Base-by-base conservation (phyloP, 2,329 filamentous ascomycete genomes). In the Ophiosphaerella herpotricha region DNA sequence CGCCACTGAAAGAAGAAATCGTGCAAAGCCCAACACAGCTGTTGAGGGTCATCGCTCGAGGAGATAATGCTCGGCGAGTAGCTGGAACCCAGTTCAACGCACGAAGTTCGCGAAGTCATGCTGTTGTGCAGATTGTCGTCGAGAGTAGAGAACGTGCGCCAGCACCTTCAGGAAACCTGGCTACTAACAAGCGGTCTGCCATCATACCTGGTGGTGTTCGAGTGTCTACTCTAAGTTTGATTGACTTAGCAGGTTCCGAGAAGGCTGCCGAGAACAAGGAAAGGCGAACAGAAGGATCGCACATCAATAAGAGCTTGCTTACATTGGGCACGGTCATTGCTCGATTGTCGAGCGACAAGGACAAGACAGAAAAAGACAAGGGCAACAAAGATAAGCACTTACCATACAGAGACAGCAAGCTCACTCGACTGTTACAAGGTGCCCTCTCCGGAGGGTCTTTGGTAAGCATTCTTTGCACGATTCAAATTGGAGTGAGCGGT, bases 281-380 rank as follows among this genome's bases (percentile, higher is more conserved):
- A 76, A 85, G 94, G 45, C 84, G 94, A 39, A 90, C 91, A 13
- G 94, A 99, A 75, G 94, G 94, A 56, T 93, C 93, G 11, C 94
- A 99, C 71, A 99, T 99, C 77, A 99, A 99, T 80, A 97, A 97
- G 77, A 97, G 91, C 72, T 77, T 99, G 67, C 84, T 99, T 50
- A 99, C 94, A 0, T 79, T 99, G 3, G 94, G 94, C 43, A 99
- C 91, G 1, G 94, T 99, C 65, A 97, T 99, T 70, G 89, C 90
- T 9, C 89, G 89, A 57, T 80, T 99, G n/a, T 95, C 93, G 1
- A 90, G 91, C 47, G 85, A 88, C 66, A 96, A 95, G 68, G 90
- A 96, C 36, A 93, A 91, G 72, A 82, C 89, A 49, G 62, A 64
- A 11, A 78, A 81, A 5, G 91, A 95, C 64, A 92, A 91, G 67